Evolutionary conservation across 805 yeast genomes (phyloP), one percentile per base, ranked within the genome.

Genomic region (Helenozyma baotianmanensis): DNA sequence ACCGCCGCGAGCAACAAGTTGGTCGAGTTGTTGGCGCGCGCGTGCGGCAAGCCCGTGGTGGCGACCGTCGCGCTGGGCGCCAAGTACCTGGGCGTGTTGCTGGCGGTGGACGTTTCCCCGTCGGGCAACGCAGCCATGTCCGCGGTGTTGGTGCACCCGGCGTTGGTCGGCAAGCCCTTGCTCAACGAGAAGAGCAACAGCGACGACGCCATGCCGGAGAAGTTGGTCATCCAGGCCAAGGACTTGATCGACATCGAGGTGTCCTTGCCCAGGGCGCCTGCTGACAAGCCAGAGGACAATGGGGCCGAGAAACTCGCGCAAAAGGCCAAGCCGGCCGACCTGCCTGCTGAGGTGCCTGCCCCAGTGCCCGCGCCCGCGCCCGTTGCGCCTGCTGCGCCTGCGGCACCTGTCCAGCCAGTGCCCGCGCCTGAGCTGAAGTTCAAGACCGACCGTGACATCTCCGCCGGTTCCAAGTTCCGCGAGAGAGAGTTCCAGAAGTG

Each of bases 401-500:
- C 9, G n/a, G 16, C 18, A 5, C 13, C 30, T 26, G 8, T 17
- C 19, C 7, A 17, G 19, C 6, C 21, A 11, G 23, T 9, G 5
- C 13, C 12, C 9, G 16, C 23, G 10, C 14, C n/a, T 4, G 9
- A 36, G 14, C 34, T 50, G 11, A 42, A 41, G 9, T 90, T 90
- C 66, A 78, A 75, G 54, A 92, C 96, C 1, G 98, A 90, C 57
- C 62, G 79, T 2, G 97, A 85, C 53, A 90, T 92, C 33, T 77
- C 90, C 4, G 42, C 47, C 6, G 73, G 78, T 5, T 49, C 50
- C 10, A 58, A 54, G 13, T 42, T 67, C 21, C 69, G 60, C 39
- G 92, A 84, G 57, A 75, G 95, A 39, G 88, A 81, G 49, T 72
- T 92, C 34, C 78, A 83, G 59, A 72, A 68, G 48, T 90, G 98